These are phyloP conservation scores for Aspergillus flavus DNA, from an alignment of 2,329 filamentous ascomycete genomes.

Conservation along the genomic window DNA sequence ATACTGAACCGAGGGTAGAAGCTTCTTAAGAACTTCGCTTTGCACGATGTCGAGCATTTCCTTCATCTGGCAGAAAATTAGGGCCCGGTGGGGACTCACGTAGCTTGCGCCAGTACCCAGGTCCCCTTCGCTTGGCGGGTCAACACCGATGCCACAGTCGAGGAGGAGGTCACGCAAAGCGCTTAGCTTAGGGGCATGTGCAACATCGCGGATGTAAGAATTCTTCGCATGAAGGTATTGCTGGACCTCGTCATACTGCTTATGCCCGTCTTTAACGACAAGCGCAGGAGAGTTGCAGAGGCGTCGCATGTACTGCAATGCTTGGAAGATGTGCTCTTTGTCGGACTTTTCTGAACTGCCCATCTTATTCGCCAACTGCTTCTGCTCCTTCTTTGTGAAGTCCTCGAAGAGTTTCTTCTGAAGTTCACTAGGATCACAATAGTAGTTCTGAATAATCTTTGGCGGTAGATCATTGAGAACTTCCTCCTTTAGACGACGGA, in stretches of 20 bases:
- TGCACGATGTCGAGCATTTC: slow-evolving; percentile 99
- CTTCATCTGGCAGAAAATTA: slow-evolving; percentile 99
- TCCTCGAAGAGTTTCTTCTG: slow-evolving; percentile 96
- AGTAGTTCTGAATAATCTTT: slow-evolving; percentile 99
- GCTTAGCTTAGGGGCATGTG: slow-evolving; percentile 88
- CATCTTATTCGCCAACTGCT: slow-evolving; percentile 81
- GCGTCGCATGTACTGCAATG: slow-evolving; percentile 98
- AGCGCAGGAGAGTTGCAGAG: slow-evolving; percentile 96
- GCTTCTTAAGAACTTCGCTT: slow-evolving; percentile 82
- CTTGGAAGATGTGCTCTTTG: slow-evolving; percentile 99
- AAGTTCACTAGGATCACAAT: slow-evolving; percentile 93
- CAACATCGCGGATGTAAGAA: slow-evolving; percentile 79
- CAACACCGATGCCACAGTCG: slow-evolving; percentile 94
- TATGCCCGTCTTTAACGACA: slow-evolving; percentile 92
- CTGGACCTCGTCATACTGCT: slow-evolving; percentile 86
- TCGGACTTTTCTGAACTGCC: slow-evolving; percentile 84
- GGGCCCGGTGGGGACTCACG: slow-evolving; percentile 91
- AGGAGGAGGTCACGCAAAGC: slow-evolving; percentile 90
- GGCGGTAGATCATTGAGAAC: slow-evolving; percentile 94
- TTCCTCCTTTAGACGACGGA: slow-evolving; percentile 95
- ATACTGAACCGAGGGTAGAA: slow-evolving; percentile 91
- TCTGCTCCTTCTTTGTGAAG: slow-evolving; percentile 91
- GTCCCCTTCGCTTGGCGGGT: slow-evolving; percentile 57
- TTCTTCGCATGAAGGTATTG: slow-evolving; percentile 75
- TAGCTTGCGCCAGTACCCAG: slow-evolving; percentile 68